Conservation (phyloP, 176 grass and related monocot genomes). For the Melocanna baccifera region DNA sequence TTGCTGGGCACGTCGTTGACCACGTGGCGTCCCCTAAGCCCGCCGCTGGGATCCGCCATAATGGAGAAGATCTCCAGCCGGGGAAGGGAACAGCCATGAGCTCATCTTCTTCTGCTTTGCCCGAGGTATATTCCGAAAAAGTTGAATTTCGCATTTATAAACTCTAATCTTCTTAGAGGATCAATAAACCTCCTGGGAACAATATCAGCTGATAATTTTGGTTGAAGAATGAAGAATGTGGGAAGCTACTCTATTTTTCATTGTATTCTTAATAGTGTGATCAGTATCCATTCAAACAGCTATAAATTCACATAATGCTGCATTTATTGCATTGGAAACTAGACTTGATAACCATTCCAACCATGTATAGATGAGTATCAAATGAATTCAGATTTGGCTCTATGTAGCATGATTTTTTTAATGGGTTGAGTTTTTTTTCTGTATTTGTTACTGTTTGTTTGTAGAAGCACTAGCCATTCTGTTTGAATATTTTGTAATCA, state of each 20-base stretch:
- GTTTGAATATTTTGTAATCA: not conserved
- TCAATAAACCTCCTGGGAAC: not conserved
- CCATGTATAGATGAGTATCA: slow-evolving; percentile 1
- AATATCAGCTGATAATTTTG: not conserved
- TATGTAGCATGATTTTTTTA: not conserved
- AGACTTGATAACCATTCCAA: not conserved
- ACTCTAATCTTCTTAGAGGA: not conserved
- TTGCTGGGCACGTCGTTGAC: too few relatives aligned
- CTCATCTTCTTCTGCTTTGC: too few relatives aligned
- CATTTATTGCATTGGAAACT: not conserved
- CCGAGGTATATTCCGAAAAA: slow-evolving; percentile 4
- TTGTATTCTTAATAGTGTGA: not conserved
- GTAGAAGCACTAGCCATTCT: not conserved
- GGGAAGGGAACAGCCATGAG: too few relatives aligned
- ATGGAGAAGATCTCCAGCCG: too few relatives aligned
- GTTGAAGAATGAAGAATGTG: not conserved
- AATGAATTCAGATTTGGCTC: not conserved
- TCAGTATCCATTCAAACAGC: not conserved
- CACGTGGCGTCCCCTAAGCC: too few relatives aligned
- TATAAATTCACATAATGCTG: not conserved
- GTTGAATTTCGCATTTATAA: not conserved
- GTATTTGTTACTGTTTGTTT: not conserved
- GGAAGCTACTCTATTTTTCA: not conserved
- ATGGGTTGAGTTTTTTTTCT: not conserved
- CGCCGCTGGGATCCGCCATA: too few relatives aligned